phyloP scores from a whole-genome alignment of 2,329 filamentous ascomycete species.

The Drechmeria coniospora region DNA sequence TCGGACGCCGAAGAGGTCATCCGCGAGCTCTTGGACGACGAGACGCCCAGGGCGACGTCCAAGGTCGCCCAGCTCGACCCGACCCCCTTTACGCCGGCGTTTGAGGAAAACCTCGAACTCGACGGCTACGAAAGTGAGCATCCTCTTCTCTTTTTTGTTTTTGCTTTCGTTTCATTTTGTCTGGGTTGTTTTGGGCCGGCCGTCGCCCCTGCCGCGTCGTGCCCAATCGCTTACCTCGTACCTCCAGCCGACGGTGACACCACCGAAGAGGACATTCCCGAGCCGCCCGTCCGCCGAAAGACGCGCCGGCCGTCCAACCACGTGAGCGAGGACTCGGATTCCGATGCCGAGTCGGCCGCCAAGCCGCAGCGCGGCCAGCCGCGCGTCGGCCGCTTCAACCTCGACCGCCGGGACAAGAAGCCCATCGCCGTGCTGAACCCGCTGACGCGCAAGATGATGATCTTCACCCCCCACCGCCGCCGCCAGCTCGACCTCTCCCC shows the following conservation, averaged over 20 bases:
- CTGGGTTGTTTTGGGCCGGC: too few relatives aligned
- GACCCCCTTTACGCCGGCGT: slow-evolving; percentile 12
- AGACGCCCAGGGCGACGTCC: slow-evolving; percentile 27
- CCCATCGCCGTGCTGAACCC: slow-evolving; percentile 44
- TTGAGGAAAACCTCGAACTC: slow-evolving; percentile 25
- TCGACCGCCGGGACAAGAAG: slow-evolving; percentile 38
- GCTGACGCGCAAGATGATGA: slow-evolving; percentile 44
- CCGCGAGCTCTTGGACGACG: slow-evolving; percentile 22
- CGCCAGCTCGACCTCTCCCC: slow-evolving; percentile 36
- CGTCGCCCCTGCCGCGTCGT: too few relatives aligned
- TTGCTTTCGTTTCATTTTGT: slow-evolving; percentile 1
- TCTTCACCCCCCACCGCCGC: slow-evolving; percentile 39
- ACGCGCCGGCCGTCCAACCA: slow-evolving; percentile 23
- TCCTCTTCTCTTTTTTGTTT: slow-evolving; percentile 3
- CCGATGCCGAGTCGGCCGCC: slow-evolving; percentile 31
- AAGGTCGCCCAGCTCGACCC: slow-evolving; percentile 14
- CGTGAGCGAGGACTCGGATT: slow-evolving; percentile 29
- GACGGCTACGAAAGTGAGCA: slow-evolving; percentile 47
- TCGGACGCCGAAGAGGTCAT: slow-evolving; percentile 28
- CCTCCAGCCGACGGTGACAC: slow-evolving; percentile 42
- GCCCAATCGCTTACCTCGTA: slow-evolving; percentile 20
- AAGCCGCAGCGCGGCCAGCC: slow-evolving; percentile 35
- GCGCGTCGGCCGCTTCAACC: slow-evolving; percentile 36
- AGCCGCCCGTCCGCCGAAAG: slow-evolving; percentile 32
- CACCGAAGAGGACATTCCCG: slow-evolving; percentile 42